These are phyloP conservation scores for Spongospora subterranea DNA, from an alignment of 208 protist species.

Conservation along the genomic window DNA sequence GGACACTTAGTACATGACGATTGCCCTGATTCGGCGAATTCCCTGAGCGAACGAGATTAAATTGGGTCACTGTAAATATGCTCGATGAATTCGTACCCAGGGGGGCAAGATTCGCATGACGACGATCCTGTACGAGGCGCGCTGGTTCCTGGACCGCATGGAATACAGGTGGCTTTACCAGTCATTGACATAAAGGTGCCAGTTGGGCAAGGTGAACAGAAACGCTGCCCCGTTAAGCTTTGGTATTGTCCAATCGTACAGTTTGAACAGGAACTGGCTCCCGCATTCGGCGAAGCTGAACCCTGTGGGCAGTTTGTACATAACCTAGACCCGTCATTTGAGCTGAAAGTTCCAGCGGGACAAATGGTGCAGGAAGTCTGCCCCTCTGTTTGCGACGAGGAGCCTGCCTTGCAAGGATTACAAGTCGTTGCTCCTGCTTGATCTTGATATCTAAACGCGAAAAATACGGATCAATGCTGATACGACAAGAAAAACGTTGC, in stretches of 20 bases:
- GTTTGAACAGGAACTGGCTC: not conserved
- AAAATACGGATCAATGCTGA: not conserved
- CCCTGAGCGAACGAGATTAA: not conserved
- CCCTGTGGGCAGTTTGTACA: slow-evolving; percentile 7
- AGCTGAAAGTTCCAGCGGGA: slow-evolving; percentile 31
- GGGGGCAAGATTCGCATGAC: not conserved
- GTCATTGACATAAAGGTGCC: not conserved
- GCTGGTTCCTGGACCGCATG: not conserved
- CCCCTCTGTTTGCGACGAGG: not conserved
- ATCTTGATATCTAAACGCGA: slow-evolving; percentile 8
- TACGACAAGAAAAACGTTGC: not conserved
- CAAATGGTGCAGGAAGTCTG: not conserved
- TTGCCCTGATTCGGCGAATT: not conserved
- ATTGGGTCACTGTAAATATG: not conserved
- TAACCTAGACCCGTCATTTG: not conserved
- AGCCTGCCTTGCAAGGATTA: not conserved
- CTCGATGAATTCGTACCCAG: not conserved
- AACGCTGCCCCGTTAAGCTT: not conserved
- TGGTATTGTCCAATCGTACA: not conserved
- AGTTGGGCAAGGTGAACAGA: not conserved
- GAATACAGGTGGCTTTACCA: not conserved
- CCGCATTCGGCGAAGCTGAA: not conserved
- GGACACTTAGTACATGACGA: not conserved
- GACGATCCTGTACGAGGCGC: not conserved
- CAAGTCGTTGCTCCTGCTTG: not conserved